Conservation (phyloP, 1,284 basidiomycete species). For the Schizophyllum commune region DNA sequence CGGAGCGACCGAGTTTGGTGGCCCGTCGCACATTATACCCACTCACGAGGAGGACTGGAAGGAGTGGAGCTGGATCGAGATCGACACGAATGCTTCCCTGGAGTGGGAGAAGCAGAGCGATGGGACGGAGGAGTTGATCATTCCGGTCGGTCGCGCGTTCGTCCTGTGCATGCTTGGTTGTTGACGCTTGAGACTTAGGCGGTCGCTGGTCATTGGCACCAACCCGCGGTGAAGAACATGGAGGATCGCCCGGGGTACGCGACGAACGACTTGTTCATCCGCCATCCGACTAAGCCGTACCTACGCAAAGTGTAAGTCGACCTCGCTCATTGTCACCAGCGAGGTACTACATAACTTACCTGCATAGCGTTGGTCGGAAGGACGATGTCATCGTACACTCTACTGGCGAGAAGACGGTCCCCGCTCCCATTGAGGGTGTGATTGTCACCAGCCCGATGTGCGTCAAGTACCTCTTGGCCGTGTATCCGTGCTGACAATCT, state of each 20-base stretch:
- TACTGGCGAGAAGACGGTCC: slow-evolving; percentile 8
- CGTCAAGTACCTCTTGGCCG: not conserved
- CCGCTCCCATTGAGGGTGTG: slow-evolving; percentile 1
- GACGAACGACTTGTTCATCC: slow-evolving; percentile 11
- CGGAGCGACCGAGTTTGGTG: slow-evolving; percentile 17
- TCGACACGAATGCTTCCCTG: slow-evolving; percentile 17
- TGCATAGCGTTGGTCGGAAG: slow-evolving; percentile 6
- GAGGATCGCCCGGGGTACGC: slow-evolving; percentile 13
- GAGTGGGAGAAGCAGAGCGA: slow-evolving; percentile 31
- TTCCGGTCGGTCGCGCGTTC: slow-evolving; percentile 23
- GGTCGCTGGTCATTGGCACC: not conserved
- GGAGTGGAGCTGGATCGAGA: slow-evolving; percentile 18
- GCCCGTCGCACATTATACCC: slow-evolving; percentile 4
- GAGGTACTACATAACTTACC: not conserved
- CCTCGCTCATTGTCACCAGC: not conserved
- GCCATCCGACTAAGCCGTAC: slow-evolving; percentile 12
- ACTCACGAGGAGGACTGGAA: slow-evolving; percentile 12
- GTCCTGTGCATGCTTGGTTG: not conserved
- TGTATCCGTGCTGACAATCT: not conserved
- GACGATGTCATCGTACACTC: slow-evolving; percentile 4
- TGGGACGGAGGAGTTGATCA: slow-evolving; percentile 31
- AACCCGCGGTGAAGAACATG: slow-evolving; percentile 12
- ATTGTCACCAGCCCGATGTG: not conserved
- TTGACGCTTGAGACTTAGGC: not conserved
- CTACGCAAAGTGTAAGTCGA: slow-evolving; percentile 11